Conservation (phyloP, 257 asterid genomes). For the Plantago ovata region DNA sequence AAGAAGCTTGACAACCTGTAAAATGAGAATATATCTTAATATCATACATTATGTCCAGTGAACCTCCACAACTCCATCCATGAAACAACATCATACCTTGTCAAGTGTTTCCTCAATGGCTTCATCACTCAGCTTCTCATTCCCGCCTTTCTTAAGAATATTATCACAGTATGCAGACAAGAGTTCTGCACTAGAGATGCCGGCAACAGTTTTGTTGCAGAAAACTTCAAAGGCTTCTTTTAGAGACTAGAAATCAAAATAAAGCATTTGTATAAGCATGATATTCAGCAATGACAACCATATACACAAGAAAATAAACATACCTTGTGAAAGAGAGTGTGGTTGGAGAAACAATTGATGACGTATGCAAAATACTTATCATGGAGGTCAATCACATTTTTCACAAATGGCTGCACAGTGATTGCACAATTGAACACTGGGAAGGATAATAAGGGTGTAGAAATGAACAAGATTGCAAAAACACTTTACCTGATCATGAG, state of each 20-base stretch:
- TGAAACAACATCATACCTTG: conserved; percentile 29
- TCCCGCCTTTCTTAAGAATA: conserved; percentile 49
- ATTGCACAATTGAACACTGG: background rate
- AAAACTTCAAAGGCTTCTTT: conserved; percentile 55
- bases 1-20: conserved; percentile 45
- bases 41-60: background rate
- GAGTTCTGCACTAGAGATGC: conserved; percentile 44
- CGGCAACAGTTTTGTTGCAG: conserved; percentile 44
- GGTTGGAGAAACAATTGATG: conserved; percentile 34
- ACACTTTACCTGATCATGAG: conserved; percentile 41
- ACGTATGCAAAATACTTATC: conserved; percentile 45
- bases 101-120: conserved; percentile 49
- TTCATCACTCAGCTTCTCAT: conserved; percentile 47
- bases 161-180: conserved; percentile 50
- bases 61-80: background rate
- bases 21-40: background rate
- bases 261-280: background rate
- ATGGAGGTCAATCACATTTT: conserved; percentile 41
- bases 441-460: background rate
- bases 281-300: background rate
- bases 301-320: conserved; percentile 6
- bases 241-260: conserved; percentile 32
- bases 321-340: conserved; percentile 46
- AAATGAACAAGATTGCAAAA: background rate
- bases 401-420: conserved; percentile 37